Conservation (phyloP, 192 early-diverging fungal genomes). For the Lobulomyces angularis region DNA sequence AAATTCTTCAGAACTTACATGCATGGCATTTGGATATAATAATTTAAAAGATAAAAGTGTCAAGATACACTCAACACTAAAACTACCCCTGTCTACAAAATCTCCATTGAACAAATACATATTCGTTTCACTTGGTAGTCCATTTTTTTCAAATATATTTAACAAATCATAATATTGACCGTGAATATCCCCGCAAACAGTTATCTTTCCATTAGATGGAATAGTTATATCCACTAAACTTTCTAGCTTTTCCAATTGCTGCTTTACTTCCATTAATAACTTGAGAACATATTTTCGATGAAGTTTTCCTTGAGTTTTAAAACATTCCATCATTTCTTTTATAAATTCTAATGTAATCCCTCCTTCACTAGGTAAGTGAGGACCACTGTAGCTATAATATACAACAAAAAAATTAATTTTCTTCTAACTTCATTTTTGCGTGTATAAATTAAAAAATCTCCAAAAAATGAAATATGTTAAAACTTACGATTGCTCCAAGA, state of each 20-base stretch:
- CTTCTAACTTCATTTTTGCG: too few relatives aligned
- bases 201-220: constrained; percentile 59
- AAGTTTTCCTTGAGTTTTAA: constrained; percentile 81
- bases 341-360: constrained; percentile 71
- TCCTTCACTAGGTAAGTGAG: constrained; percentile 56
- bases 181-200: constrained; percentile 96
- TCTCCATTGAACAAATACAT: constrained; percentile 95
- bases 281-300: constrained; percentile 78
- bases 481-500: constrained; percentile 27
- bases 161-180: constrained; percentile 97
- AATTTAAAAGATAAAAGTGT: constrained; percentile 83
- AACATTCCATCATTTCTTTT: constrained; percentile 56
- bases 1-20: too few relatives aligned
- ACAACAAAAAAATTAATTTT: too few relatives aligned
- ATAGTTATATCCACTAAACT: constrained; percentile 79
- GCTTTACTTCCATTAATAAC: constrained; percentile 67
- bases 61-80: constrained; percentile 91
- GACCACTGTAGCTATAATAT: constrained; percentile 60
- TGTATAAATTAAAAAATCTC: too few relatives aligned
- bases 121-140: constrained; percentile 67
- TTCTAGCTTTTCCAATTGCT: constrained; percentile 58
- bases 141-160: constrained; percentile 89
- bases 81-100: constrained; percentile 97
- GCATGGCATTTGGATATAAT: constrained; percentile 73
- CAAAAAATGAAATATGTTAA: constrained; percentile 22